Conservation (phyloP, 2,329 filamentous ascomycete genomes). For the Ceratocystiopsis brevicomis region DNA sequence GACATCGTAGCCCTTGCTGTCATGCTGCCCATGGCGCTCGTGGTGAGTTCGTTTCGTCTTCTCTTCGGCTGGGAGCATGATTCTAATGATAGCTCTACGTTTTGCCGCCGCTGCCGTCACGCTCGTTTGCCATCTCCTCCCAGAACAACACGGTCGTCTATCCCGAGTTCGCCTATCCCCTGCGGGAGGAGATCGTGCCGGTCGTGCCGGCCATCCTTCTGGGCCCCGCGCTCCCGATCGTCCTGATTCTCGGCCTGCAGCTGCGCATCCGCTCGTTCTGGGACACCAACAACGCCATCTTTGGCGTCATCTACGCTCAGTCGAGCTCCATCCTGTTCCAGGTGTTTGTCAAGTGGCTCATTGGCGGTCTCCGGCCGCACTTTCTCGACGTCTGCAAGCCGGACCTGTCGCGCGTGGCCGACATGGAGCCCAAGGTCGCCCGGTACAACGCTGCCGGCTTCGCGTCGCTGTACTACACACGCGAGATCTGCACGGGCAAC, state of each 20-base stretch:
- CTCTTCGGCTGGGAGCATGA: too few species aligned
- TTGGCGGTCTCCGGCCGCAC: constrained; percentile 53
- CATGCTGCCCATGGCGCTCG: too few species aligned
- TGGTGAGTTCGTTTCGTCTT: too few species aligned
- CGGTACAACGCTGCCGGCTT: constrained; percentile 28
- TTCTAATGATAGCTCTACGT: constrained; percentile 32
- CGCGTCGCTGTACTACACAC: constrained; percentile 45
- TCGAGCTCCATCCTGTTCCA: constrained; percentile 59
- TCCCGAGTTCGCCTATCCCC: constrained; percentile 51
- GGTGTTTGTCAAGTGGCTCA: constrained; percentile 57
- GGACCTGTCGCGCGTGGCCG: constrained; percentile 19
- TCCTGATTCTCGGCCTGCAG: constrained; percentile 45
- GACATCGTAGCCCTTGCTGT: too few species aligned
- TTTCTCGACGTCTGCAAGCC: constrained; percentile 54
- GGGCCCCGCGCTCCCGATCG: constrained; percentile 42
- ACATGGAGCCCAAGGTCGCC: constrained; percentile 1
- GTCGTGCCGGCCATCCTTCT: constrained; percentile 53
- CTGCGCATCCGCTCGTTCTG: constrained; percentile 49
- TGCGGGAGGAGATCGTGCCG: constrained; percentile 51
- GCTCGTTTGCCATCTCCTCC: constrained; percentile 52
- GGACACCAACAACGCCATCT: constrained; percentile 51
- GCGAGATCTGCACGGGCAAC: constrained; percentile 51
- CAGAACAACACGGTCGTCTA: constrained; percentile 48
- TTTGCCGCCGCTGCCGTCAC: constrained; percentile 43
- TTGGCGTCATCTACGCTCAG: constrained; percentile 51